A percentile compares a stretch with the other conserved stretches of the same genome.
Conservation (phyloP, 2,329 filamentous ascomycete species). For the Drechslera avenae region DNA sequence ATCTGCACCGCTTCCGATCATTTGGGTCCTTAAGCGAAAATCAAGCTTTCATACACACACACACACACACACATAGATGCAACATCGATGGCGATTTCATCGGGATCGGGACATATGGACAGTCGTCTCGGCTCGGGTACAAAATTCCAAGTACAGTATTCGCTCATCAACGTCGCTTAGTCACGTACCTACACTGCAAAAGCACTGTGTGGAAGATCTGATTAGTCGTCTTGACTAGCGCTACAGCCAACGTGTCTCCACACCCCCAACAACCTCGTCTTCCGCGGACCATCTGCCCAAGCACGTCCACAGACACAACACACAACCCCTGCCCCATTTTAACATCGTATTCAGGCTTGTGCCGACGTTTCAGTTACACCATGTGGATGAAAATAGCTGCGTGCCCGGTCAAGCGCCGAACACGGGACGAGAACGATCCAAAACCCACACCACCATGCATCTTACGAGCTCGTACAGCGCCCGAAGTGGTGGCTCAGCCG, state of each 20-base stretch:
- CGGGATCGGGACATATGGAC: neutral
- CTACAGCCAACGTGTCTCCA: no score
- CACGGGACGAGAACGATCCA: neutral
- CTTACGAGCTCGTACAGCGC: neutral
- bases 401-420: neutral
- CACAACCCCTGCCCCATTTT: neutral
- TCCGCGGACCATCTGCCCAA: neutral
- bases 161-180: no score
- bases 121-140: no score
- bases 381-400: neutral
- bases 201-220: no score
- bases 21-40: neutral
- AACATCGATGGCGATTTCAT: neutral
- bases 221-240: no score
- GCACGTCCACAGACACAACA: neutral
- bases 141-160: no score
- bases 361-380: slow-evolving; percentile 1
- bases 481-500: slow-evolving; percentile 2
- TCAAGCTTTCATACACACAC: neutral
- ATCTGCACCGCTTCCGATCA: slow-evolving; percentile 1
- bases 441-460: neutral
- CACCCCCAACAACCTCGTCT: no score
- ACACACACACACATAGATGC: neutral
- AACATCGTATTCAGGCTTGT: neutral
- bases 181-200: no score